A percentile compares a stretch with the other conserved stretches of the same genome.
Evolutionary conservation across 2,329 filamentous ascomycete genomes (phyloP).

Genomic region (Colletotrichum camelliae): DNA sequence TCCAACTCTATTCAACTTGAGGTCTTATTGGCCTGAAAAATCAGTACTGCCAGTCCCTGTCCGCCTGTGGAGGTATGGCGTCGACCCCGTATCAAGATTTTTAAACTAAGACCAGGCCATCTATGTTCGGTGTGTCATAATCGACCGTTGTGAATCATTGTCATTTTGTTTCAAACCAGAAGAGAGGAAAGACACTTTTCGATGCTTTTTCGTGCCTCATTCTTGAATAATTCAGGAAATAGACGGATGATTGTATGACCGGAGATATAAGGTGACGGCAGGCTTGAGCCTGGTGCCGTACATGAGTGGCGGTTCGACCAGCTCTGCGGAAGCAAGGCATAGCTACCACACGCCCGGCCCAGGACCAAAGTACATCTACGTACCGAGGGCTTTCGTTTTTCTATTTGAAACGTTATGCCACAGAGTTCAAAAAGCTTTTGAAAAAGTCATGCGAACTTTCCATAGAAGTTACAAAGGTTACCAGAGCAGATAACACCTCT

Average conservation of each 20-base stretch:
- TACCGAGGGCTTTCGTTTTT: not conserved
- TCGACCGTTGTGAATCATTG: not conserved
- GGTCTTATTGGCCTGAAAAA: not conserved
- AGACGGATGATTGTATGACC: not conserved
- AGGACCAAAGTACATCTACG: not conserved
- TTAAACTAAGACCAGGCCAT: not conserved
- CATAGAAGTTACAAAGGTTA: not conserved
- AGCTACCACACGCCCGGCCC: not conserved
- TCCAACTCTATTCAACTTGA: not conserved
- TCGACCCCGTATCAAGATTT: not conserved
- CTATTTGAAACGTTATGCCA: not conserved
- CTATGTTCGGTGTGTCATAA: not conserved
- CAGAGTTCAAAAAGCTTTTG: not conserved
- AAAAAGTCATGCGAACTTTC: not conserved
- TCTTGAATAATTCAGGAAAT: not conserved
- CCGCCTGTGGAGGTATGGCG: not conserved
- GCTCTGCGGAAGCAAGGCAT: not conserved
- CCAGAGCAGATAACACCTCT: not conserved
- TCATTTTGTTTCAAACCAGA: not conserved
- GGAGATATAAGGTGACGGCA: not conserved
- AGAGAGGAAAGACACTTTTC: not conserved
- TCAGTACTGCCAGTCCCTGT: not conserved
- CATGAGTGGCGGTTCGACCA: not conserved
- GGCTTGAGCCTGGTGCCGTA: not conserved
- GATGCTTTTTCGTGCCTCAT: not conserved